These are phyloP conservation scores for Martensiomyces pterosporus DNA, from an alignment of 192 early-diverging fungal genomes.

Conservation along the genomic window DNA sequence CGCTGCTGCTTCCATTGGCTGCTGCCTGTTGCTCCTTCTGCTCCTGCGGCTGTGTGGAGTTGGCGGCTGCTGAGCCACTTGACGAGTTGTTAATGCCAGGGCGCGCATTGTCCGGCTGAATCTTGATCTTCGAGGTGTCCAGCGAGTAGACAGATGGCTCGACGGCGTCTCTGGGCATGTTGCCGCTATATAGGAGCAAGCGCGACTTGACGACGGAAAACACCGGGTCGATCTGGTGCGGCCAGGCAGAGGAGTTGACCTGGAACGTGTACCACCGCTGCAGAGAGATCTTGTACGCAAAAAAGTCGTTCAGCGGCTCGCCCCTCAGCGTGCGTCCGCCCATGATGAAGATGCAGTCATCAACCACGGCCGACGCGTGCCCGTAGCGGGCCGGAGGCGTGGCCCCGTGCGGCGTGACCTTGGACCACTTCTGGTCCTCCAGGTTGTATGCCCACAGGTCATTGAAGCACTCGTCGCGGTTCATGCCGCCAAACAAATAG, in stretches of 20 bases:
- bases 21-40: background rate
- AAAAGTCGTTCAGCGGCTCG: conserved; percentile 46
- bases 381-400: conserved; percentile 45
- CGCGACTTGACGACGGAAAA: conserved; percentile 46
- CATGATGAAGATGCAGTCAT: conserved; percentile 52
- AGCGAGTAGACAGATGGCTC: conserved; percentile 33
- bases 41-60: conserved; percentile 3
- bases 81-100: background rate
- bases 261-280: conserved; percentile 55
- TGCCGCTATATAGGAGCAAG: conserved; percentile 44
- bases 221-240: conserved; percentile 42
- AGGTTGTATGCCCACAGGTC: conserved; percentile 49
- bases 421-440: conserved; percentile 26
- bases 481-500: conserved; percentile 50
- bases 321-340: conserved; percentile 40
- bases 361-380: conserved; percentile 47
- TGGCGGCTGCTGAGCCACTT: conserved; percentile 5
- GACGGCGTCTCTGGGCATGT: conserved; percentile 23
- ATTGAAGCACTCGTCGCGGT: conserved; percentile 46
- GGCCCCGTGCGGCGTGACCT: conserved; percentile 41
- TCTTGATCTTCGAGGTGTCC: conserved; percentile 51
- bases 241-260: conserved; percentile 44
- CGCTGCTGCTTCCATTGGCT: background rate
- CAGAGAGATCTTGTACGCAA: conserved; percentile 45
- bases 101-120: conserved; percentile 41